Evolutionary conservation across 192 early-diverging fungal genomes (phyloP), one percentile per base, ranked within the genome.

Genomic region (Coemansia javaensis): DNA sequence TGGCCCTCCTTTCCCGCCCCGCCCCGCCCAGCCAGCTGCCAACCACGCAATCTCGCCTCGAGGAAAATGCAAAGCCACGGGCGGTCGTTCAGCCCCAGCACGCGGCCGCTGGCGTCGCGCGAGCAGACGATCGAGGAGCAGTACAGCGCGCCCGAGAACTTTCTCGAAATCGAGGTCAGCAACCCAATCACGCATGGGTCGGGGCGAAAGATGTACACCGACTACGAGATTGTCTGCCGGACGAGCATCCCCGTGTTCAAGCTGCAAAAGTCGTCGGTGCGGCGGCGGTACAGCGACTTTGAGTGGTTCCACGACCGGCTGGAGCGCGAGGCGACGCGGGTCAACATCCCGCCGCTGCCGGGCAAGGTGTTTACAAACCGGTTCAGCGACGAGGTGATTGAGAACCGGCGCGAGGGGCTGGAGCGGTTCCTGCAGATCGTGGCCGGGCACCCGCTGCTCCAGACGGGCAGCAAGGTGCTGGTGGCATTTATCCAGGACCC

Each of bases 201-300:
- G 38, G 32, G 47, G 1, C 34, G 89, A 32, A 87, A 82, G 54
- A 90, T 87, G 81, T 95, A 83, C 63, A 91, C 93, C 42, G 93
- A 96, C 66, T 99, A 94, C 50, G 94, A 99, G 60, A 89, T 99
- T 52, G 75, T 96, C 32, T 93, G 90, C 66, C 81, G 84, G 9
- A 97, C 93, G 24, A 99, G 97, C 65, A 92, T 99, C 39, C 96
- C 96, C 6, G 86, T 87, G 5, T 99, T 96, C 82, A 97, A 97
- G 64, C 47, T 90, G 36, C 87, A 85, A 39, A 50, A 77, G 32
- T 93, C 90, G 3, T 58, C 70, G 24, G 94, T 97, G 28, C 84
- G 94, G 20, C 77, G 96, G 56, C 81, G 96, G 22, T 99, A 96
- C 75, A 89, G 86, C 61, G 96, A 99, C 52, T 99, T 99, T 73